Base-by-base conservation (phyloP, 2,329 filamentous ascomycete genomes). In the Colletotrichum lini region DNA sequence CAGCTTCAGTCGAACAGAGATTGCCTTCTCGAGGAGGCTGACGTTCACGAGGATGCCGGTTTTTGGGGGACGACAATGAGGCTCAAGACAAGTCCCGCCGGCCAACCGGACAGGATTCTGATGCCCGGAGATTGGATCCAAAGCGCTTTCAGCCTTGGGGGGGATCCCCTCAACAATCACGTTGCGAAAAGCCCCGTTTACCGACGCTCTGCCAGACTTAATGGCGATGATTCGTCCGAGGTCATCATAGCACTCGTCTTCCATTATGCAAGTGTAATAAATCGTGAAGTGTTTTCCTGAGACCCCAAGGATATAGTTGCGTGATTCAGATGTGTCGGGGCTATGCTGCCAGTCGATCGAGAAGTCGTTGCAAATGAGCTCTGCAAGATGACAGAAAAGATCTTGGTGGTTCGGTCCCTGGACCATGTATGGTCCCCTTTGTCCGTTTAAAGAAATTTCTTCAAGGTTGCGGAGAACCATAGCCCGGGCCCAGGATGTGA, bases 1-100 rank as follows among this genome's bases (percentile, higher is more conserved):
- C 15, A 47, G 8, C 6, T 16, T 13, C 6, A 47, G 18, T 13
- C n/a, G 7, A 3, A 65, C 4, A 2, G 2, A 3, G 8, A 57
- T 65, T 2, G 0, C 9, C 0, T 40, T 1, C 40, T 65, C 62
- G 2, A 4, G 6, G 2, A 65, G 18, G 3, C 0, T 2, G 10
- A 40, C 18, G 2, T 40, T n/a, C 3, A 57, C 7, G 2, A 6
- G 9, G 4, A 38, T 40, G 0, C 6, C 13, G 2, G 40, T 47
- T 8, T 40, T 12, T 13, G 50, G n/a, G 40, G 62, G 62, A 3
- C 50, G 26, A 6, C n/a, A 47, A 15, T 56, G n/a, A 6, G 62
- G 52, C 15, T 65, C 18, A 1, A 56, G 18, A 7, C n/a, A 40
- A 1, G 52, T 47, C 15, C 13, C n/a, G 1, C n/a, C 7, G 2